phyloP scores from a whole-genome alignment of 2,329 filamentous ascomycete species.

The Emergomyces africanus region DNA sequence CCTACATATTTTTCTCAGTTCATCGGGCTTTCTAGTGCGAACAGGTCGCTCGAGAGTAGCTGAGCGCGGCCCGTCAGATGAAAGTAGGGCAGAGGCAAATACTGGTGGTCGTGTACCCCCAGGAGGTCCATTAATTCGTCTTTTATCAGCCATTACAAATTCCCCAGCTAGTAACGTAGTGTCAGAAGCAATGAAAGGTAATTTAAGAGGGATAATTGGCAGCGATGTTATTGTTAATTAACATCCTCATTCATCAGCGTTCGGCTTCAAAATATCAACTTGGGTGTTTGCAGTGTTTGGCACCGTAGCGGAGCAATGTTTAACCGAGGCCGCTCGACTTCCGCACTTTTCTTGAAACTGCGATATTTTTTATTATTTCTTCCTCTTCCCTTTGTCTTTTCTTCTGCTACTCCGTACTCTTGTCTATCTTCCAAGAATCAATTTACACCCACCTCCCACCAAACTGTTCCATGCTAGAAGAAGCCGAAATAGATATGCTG shows the following conservation, averaged over 20 bases:
- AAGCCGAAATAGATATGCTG: not conserved
- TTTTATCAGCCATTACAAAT: constrained; percentile 60
- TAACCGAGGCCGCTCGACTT: not conserved
- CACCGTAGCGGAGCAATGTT: not conserved
- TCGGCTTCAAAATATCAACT: constrained; percentile 11
- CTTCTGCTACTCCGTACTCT: not conserved
- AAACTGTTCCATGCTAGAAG: not conserved
- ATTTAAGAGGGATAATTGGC: not conserved
- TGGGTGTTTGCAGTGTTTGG: constrained; percentile 30
- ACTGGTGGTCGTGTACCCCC: constrained; percentile 64
- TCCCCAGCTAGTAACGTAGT: not conserved
- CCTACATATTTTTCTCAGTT: constrained; percentile 78
- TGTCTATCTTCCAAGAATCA: not conserved
- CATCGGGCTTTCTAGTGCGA: constrained; percentile 51
- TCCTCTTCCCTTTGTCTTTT: not conserved
- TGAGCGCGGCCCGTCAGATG: constrained; percentile 35
- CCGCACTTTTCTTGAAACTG: constrained; percentile 4
- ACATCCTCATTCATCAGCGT: not conserved
- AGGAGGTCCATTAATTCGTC: constrained; percentile 78
- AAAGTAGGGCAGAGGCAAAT: constrained; percentile 40
- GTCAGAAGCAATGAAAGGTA: not conserved
- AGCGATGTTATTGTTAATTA: not conserved
- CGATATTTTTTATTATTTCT: not conserved
- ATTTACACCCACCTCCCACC: not conserved
- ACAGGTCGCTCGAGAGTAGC: constrained; percentile 36